Percentiles rank a stretch among this genome's conserved stretches.
phyloP scores from a whole-genome alignment of 2,329 filamentous ascomycete species.

The Coniochaeta hoffmannii region DNA sequence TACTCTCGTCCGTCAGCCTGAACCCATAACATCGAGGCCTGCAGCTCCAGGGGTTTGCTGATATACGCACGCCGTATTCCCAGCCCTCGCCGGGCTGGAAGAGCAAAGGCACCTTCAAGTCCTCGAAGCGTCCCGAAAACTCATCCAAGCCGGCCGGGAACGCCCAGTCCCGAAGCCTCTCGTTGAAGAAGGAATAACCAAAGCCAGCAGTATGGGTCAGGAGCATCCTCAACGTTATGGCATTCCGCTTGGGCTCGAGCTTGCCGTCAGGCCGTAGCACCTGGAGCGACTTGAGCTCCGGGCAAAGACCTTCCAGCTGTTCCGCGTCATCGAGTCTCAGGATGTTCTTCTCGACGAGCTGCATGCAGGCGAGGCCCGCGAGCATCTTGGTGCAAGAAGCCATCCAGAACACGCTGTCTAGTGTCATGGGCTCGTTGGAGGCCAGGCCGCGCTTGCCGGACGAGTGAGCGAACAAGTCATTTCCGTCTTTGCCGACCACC shows the following conservation, averaged over 20 bases:
- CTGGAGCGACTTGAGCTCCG: conserved; percentile 39
- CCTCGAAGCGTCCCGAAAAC: conserved; percentile 44
- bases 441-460: conserved; percentile 37
- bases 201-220: conserved; percentile 49
- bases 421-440: conserved; percentile 42
- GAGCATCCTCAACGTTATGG: conserved; percentile 52
- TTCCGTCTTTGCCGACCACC: conserved; percentile 38
- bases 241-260: conserved; percentile 34
- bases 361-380: conserved; percentile 44
- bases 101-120: conserved; percentile 46
- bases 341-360: conserved; percentile 45
- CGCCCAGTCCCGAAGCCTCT: conserved; percentile 36
- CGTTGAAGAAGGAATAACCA: conserved; percentile 48
- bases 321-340: conserved; percentile 40
- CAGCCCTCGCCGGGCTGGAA: conserved; percentile 51
- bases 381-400: conserved; percentile 53
- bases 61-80: conserved; percentile 47
- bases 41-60: neutral
- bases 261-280: conserved; percentile 32
- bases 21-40: neutral
- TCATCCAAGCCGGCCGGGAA: conserved; percentile 48
- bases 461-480: conserved; percentile 39
- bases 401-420: conserved; percentile 55
- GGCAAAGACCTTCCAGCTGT: conserved; percentile 37
- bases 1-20: conserved; percentile 14